Conservation (phyloP, 306 rosid species). For the Trichosanthes cucumerina region DNA sequence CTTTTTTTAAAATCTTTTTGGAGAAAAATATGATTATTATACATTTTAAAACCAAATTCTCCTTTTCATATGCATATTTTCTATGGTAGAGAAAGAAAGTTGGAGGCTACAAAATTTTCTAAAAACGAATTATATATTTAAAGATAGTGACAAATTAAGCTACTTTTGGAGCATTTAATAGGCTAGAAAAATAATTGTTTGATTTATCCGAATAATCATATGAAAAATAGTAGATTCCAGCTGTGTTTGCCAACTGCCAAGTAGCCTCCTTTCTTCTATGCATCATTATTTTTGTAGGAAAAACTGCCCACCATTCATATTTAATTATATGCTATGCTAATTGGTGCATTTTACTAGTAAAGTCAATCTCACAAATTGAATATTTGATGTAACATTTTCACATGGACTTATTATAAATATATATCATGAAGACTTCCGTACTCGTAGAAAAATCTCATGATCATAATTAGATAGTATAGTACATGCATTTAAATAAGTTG, state of each 20-base stretch:
- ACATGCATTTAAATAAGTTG: neutral
- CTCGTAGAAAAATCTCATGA: neutral
- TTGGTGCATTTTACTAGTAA: neutral
- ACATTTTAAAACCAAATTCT: too few species aligned
- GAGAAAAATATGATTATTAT: too few species aligned
- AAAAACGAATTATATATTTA: neutral
- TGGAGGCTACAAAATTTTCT: neutral
- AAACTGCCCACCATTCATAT: neutral
- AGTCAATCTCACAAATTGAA: neutral
- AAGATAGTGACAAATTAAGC: neutral
- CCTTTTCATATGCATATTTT: neutral
- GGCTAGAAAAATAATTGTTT: neutral
- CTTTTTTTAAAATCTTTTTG: too few species aligned
- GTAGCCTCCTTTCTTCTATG: neutral
- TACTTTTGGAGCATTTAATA: neutral
- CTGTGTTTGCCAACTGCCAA: neutral
- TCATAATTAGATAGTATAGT: neutral
- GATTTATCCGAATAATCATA: constrained; percentile 2
- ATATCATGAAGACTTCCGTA: neutral
- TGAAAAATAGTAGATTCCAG: neutral
- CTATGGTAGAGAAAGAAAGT: neutral
- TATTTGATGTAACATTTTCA: neutral
- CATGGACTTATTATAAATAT: neutral
- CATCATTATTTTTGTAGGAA: neutral
- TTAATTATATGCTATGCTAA: neutral